These are phyloP conservation scores for Apophysomyces variabilis DNA, from an alignment of 371 early-diverging fungal genomes.

Conservation along the genomic window DNA sequence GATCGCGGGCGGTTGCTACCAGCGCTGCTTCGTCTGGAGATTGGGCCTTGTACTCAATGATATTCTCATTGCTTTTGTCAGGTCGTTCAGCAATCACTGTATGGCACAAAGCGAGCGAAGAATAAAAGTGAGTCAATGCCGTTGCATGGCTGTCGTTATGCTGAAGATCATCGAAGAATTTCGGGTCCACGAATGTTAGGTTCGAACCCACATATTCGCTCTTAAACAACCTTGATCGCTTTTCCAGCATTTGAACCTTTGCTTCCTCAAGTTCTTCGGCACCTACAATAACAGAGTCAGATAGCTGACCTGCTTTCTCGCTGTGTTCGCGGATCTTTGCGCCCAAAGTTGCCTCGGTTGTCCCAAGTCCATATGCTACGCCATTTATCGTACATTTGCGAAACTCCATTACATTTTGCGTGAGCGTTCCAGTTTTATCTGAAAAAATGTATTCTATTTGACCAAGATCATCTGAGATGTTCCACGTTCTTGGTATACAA, in stretches of 20 bases:
- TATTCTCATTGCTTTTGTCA: slow-evolving; percentile 39
- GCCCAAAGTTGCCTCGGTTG: slow-evolving; percentile 40
- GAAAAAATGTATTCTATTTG: slow-evolving; percentile 96
- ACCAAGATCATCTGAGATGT: slow-evolving; percentile 84
- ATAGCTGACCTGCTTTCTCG: not conserved
- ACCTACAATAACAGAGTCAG: slow-evolving; percentile 31
- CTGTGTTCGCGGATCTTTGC: slow-evolving; percentile 32
- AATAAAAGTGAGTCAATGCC: slow-evolving; percentile 74
- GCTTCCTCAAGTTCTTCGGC: slow-evolving; percentile 27
- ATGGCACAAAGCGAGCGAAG: slow-evolving; percentile 78
- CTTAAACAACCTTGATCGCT: slow-evolving; percentile 38
- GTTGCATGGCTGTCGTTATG: slow-evolving; percentile 55
- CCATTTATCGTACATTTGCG: slow-evolving; percentile 88
- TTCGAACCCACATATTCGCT: slow-evolving; percentile 42
- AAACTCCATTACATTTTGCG: slow-evolving; percentile 83
- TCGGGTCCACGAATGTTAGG: slow-evolving; percentile 51
- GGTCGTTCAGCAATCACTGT: slow-evolving; percentile 71
- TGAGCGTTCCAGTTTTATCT: slow-evolving; percentile 92
- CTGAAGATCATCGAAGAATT: slow-evolving; percentile 42
- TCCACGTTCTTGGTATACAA: slow-evolving; percentile 89
- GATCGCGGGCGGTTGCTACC: slow-evolving; percentile 86
- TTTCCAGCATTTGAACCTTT: slow-evolving; percentile 35
- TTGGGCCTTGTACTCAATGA: slow-evolving; percentile 86
- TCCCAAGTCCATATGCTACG: slow-evolving; percentile 71
- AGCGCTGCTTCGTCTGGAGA: slow-evolving; percentile 96